Base-by-base conservation (phyloP, 2,329 filamentous ascomycete species). In the Diplodia seriata region DNA sequence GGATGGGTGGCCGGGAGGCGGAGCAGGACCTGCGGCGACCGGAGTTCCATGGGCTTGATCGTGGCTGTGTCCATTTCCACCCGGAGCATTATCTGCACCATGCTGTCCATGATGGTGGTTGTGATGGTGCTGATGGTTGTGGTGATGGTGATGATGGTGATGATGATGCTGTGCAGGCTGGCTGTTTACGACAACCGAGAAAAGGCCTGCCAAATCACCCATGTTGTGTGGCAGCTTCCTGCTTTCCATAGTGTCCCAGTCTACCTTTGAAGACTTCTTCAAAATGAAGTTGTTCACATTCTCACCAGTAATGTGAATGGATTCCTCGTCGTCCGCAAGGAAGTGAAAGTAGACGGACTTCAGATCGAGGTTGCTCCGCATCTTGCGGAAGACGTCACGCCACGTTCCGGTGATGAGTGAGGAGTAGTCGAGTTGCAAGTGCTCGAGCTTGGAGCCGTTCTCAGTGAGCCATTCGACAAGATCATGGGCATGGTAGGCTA, bases 171-270 rank as follows among this genome's bases (percentile, higher is more conserved):
- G 29, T 6, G 31, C 18, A 5, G 43, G 18, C 20, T 51, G 29
- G 18, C 47, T 33, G 31, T 63, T 51, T 8, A 63, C 43, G 29
- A 63, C 47, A 14, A 51, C 59, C 12, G 59, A 63, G 43, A 63
- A 51, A 12, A 63, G 43, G 12, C 59, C 59, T 33, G 59, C 59
- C 20, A 63, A 31, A n/a, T 63, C 59, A 26, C 18, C 47, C 43
- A 63, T 38, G 59, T 36, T 63, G n/a, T 31, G 43, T 1, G 59
- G 59, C 12, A 63, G 47, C 43, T 15, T 36, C 47, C 36, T 63
- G 18, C 59, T 63, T 5, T 65, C 62, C 62, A 65, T 65, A 14
- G 62, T 65, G 6, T 65, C 38, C 62, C 62, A 65, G 20, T 65
- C 62, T 8, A 65, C 62, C 20, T 55, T 55, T 23, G 49, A 18